phyloP scores from a whole-genome alignment of 192 early-diverging fungal genomes.

The Tieghemiomyces parasiticus region DNA sequence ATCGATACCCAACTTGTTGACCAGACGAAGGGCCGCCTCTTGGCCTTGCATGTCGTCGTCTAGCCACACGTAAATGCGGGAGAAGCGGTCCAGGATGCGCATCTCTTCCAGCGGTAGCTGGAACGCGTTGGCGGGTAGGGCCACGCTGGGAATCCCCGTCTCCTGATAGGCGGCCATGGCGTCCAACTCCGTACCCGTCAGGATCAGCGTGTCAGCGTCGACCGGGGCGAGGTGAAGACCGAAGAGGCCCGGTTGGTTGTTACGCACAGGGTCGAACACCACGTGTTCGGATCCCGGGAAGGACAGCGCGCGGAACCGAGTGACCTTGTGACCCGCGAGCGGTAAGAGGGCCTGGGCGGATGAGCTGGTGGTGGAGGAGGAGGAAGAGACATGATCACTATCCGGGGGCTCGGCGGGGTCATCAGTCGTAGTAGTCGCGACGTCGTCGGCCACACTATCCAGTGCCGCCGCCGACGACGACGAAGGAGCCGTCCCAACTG shows the following conservation, averaged over 20 bases:
- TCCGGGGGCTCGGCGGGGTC: background rate
- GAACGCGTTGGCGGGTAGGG: slow-evolving; percentile 34
- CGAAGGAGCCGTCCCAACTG: background rate
- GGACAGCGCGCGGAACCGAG: slow-evolving; percentile 35
- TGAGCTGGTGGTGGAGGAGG: too few relatives aligned
- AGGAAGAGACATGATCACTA: too few relatives aligned
- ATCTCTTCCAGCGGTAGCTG: slow-evolving; percentile 41
- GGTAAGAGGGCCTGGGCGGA: too few relatives aligned
- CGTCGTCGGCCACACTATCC: slow-evolving; percentile 15
- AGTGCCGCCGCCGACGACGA: background rate
- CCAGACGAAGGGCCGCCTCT: slow-evolving; percentile 36
- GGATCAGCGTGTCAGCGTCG: slow-evolving; percentile 28
- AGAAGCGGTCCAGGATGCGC: slow-evolving; percentile 44
- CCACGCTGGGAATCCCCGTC: slow-evolving; percentile 41
- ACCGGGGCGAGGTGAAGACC: slow-evolving; percentile 38
- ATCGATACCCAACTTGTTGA: slow-evolving; percentile 46
- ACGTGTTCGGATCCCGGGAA: slow-evolving; percentile 25
- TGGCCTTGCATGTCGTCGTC: slow-evolving; percentile 50
- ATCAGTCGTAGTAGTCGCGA: background rate
- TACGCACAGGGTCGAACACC: slow-evolving; percentile 35
- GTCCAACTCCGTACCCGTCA: slow-evolving; percentile 45
- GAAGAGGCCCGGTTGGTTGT: slow-evolving; percentile 36
- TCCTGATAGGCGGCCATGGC: slow-evolving; percentile 49
- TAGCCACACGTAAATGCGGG: slow-evolving; percentile 49
- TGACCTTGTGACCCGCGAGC: too few relatives aligned